A percentile compares a stretch with the other conserved stretches of the same genome.
Conservation (phyloP, 495 filamentous ascomycete species). For the Podospora pseudopauciseta region DNA sequence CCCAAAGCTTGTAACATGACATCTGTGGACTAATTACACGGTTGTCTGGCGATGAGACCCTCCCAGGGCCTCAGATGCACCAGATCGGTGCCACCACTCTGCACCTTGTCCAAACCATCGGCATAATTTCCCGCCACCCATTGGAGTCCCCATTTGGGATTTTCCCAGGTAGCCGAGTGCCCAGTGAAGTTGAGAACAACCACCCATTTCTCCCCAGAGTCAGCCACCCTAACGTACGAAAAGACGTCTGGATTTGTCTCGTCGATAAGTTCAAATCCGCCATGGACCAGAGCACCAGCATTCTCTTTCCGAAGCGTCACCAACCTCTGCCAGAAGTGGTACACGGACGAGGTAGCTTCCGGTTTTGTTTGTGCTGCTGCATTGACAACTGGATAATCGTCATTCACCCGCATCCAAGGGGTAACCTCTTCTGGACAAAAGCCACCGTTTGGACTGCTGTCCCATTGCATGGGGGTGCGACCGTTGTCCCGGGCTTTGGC, state of each 20-base stretch:
- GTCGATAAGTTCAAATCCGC: conserved; percentile 33
- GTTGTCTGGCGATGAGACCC: neutral
- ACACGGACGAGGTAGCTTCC: conserved; percentile 36
- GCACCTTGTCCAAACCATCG: neutral
- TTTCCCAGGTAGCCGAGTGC: neutral
- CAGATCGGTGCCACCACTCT: neutral
- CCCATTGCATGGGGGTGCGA: conserved; percentile 62
- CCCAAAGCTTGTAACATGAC: neutral
- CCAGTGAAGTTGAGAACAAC: neutral
- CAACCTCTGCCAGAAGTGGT: conserved; percentile 47
- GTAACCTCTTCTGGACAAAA: conserved; percentile 18
- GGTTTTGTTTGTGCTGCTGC: conserved; percentile 40
- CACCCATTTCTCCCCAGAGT: neutral
- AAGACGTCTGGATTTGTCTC: neutral
- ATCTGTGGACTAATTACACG: neutral
- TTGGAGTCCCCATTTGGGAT: neutral
- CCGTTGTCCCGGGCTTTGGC: conserved; percentile 55
- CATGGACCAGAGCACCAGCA: conserved; percentile 45
- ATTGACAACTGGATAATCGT: conserved; percentile 51
- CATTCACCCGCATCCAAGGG: conserved; percentile 58
- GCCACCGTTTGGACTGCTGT: conserved; percentile 28
- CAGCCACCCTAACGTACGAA: neutral
- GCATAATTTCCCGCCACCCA: neutral
- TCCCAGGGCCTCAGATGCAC: neutral
- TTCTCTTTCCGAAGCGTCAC: conserved; percentile 41